Conservation (phyloP, 208 protist genomes). For the Trypanosoma theileri region DNA sequence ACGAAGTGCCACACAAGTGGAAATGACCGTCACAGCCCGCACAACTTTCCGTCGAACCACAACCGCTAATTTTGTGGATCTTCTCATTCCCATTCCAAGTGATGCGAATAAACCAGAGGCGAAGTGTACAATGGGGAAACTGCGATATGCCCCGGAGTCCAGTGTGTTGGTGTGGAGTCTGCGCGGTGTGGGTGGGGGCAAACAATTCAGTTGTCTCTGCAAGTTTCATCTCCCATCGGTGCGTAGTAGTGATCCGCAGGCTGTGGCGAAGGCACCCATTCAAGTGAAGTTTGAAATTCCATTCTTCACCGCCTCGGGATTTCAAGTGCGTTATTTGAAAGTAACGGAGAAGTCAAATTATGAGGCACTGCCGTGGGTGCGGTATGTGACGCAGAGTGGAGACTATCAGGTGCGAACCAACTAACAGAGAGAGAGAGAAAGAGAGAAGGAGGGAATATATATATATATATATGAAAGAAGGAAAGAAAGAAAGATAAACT, state of each 20-base stretch:
- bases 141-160: conserved; percentile 97
- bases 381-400: conserved; percentile 98
- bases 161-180: conserved; percentile 97
- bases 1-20: conserved; percentile 92
- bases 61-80: conserved; percentile 96
- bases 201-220: conserved; percentile 91
- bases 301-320: conserved; percentile 97
- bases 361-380: conserved; percentile 97
- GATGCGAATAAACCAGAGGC: conserved; percentile 97
- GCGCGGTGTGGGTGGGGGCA: conserved; percentile 95
- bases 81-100: conserved; percentile 97
- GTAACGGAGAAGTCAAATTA: conserved; percentile 97
- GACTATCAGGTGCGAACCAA: conserved; percentile 95
- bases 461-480: conserved; percentile 1
- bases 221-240: conserved; percentile 97
- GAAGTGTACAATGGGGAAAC: conserved; percentile 80
- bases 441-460: background rate
- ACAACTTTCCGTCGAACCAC: conserved; percentile 93
- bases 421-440: conserved; percentile 22
- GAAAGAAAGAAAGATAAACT: conserved; percentile 4
- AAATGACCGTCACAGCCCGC: conserved; percentile 92
- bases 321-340: conserved; percentile 99
- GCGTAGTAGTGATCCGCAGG: conserved; percentile 67
- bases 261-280: conserved; percentile 91
- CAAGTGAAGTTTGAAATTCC: conserved; percentile 98